Percentiles rank a stretch among this genome's conserved stretches.
These are phyloP conservation scores for Nepenthes gracilis DNA, from an alignment of 148 eudicot species.

Conservation along the genomic window DNA sequence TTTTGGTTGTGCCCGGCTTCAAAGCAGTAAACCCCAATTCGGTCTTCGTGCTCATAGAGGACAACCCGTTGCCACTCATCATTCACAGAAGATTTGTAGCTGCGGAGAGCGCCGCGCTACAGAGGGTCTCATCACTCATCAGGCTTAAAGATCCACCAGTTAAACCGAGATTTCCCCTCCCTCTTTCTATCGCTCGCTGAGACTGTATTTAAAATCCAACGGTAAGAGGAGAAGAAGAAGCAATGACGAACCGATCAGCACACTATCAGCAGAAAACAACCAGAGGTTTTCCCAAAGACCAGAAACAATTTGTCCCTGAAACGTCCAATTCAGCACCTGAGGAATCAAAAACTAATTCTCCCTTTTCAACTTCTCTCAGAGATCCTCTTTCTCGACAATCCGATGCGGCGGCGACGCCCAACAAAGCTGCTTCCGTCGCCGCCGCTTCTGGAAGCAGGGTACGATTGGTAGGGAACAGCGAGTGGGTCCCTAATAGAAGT, in stretches of 20 bases:
- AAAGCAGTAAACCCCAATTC: too few species aligned
- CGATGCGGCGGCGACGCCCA: background rate
- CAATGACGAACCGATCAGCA: conserved; percentile 24
- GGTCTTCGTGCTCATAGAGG: too few species aligned
- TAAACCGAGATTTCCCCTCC: too few species aligned
- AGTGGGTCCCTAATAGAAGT: conserved; percentile 20
- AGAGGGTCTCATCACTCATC: too few species aligned
- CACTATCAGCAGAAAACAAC: conserved; percentile 9
- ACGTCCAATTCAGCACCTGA: conserved; percentile 10
- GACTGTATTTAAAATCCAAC: too few species aligned
- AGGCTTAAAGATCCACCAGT: too few species aligned
- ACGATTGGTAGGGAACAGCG: conserved; percentile 18
- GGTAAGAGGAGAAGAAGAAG: background rate
- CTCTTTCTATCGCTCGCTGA: too few species aligned
- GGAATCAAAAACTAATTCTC: conserved; percentile 5
- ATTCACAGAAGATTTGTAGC: too few species aligned
- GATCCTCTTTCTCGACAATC: conserved; percentile 14
- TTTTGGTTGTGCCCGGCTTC: too few species aligned
- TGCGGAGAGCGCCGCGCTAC: too few species aligned
- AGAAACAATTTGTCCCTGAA: conserved; percentile 32
- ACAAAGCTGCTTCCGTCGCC: background rate
- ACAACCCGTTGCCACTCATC: too few species aligned
- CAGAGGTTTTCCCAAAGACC: conserved; percentile 21
- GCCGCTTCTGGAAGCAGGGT: conserved; percentile 12
- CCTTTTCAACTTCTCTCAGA: conserved; percentile 44